Conservation (phyloP, 2,329 filamentous ascomycete species). For the Orbilia oligospora region DNA sequence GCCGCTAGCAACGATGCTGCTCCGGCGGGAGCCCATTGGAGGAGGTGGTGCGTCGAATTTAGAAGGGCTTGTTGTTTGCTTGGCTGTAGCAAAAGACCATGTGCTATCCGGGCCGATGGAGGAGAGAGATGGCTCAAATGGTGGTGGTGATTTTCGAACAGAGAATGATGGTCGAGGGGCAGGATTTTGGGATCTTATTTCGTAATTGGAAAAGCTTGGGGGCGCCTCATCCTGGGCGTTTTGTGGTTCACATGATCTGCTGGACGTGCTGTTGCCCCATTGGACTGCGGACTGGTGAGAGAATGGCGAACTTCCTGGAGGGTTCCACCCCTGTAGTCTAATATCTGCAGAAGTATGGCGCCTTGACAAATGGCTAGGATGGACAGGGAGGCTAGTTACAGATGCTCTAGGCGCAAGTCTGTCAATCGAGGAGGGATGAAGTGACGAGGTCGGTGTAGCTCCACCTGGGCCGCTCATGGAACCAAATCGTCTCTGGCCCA, state of each 20-base stretch:
- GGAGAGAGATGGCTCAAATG: slow-evolving; percentile 62
- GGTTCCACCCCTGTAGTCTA: slow-evolving; percentile 84
- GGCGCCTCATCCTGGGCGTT: slow-evolving; percentile 74
- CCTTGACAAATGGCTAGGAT: slow-evolving; percentile 53
- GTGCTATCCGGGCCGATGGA: slow-evolving; percentile 62
- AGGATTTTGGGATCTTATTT: slow-evolving; percentile 67
- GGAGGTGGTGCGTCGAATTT: slow-evolving; percentile 62
- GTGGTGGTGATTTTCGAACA: slow-evolving; percentile 63
- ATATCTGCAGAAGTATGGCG: slow-evolving; percentile 96
- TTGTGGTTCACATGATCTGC: slow-evolving; percentile 66
- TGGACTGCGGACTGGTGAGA: slow-evolving; percentile 74
- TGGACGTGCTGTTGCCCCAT: slow-evolving; percentile 79
- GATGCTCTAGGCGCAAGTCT: slow-evolving; percentile 75
- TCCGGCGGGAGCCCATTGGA: slow-evolving; percentile 64
- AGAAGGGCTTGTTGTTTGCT: slow-evolving; percentile 54
- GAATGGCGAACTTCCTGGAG: slow-evolving; percentile 69
- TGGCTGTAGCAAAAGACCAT: slow-evolving; percentile 62
- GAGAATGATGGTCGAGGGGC: slow-evolving; percentile 61
- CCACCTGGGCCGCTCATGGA: slow-evolving; percentile 79
- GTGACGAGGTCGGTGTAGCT: slow-evolving; percentile 78
- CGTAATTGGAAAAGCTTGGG: slow-evolving; percentile 76
- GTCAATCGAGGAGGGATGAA: slow-evolving; percentile 79
- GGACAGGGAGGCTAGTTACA: slow-evolving; percentile 65
- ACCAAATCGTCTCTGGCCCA: slow-evolving; percentile 79
- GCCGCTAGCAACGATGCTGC: slow-evolving; percentile 64